Evolutionary conservation across 805 yeast species (phyloP), one percentile per base, ranked within the genome.

Genomic region (Monosporozyma aerobia): DNA sequence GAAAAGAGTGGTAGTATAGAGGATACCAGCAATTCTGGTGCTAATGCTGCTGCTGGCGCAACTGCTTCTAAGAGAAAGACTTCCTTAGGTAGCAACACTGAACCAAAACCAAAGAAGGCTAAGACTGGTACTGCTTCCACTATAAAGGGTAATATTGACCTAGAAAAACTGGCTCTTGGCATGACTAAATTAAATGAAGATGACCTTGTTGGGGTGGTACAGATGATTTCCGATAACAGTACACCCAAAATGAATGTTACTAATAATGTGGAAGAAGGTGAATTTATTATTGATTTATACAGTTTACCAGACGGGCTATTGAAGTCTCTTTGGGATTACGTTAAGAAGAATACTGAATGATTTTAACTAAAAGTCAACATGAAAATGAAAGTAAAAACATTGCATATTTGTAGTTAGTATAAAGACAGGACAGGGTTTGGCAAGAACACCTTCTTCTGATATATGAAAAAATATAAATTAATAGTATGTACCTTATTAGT

Each of bases 221-320:
- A 92, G 72, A 92, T 94, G 97, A 94, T 92, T 44, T 90, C 96
- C 48, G 98, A 92, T 69, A 94, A 94, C 72, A 82, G 89, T 67
- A 90, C 98, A 5, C 83, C 89, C 40, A 98, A 92, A 48, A 92
- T 94, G 96, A 90, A 86, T 72, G 86, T 94, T 62, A 90, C 90
- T 67, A 94, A 94, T 69, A 96, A 92, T 64, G 90, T 87, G 48
- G 98, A 92, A 56, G 92, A 89, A 61, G 98, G 98, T 51, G 98
- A 94, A 74, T 94, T 94, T 70, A 90, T 95, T 52, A 88, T 94
- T 87, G 99, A 94, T 72, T 78, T 94, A 60, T 90, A 82, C 70
- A 90, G 97, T 30, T 76, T 94, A 61, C 99, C 99, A 22, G 97
- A 92, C 68, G 82, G 87, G 41, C 75, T 94, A 68, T 78, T 94